Percentiles rank a stretch among this genome's conserved stretches.
Evolutionary conservation across 768 basidiomycete genomes (phyloP).

Genomic region (Rhizopogon roseolus): DNA sequence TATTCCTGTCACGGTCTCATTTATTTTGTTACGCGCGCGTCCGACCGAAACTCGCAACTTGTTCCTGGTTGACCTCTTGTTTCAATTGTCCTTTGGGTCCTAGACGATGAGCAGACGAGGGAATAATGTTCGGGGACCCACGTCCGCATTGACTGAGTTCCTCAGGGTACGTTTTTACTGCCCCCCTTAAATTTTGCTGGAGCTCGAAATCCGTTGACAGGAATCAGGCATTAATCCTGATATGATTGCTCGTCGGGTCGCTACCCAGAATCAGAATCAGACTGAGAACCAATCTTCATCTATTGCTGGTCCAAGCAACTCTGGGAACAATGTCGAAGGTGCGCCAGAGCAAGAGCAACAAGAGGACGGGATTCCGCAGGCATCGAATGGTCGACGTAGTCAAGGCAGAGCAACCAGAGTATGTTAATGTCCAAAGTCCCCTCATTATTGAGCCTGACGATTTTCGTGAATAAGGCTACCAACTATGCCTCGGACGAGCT

Average conservation of each 20-base stretch:
- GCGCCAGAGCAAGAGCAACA: constrained; percentile 12
- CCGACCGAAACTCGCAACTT: neutral
- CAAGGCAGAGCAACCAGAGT: constrained; percentile 8
- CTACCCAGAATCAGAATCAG: constrained; percentile 20
- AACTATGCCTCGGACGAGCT: constrained; percentile 74
- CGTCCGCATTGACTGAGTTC: constrained; percentile 81
- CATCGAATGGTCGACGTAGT: constrained; percentile 12
- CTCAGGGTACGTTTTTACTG: constrained; percentile 46
- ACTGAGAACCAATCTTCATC: constrained; percentile 28
- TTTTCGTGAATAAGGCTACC: constrained; percentile 11
- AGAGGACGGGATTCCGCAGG: constrained; percentile 2
- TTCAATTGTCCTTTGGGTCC: too few species aligned
- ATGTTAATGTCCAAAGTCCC: constrained; percentile 1
- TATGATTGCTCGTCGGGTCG: constrained; percentile 33
- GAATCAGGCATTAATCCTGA: constrained; percentile 49
- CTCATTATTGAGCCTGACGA: neutral
- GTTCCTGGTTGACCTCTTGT: too few species aligned
- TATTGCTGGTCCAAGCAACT: constrained; percentile 42
- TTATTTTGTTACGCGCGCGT: neutral
- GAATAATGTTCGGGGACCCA: constrained; percentile 74
- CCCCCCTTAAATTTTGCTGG: neutral
- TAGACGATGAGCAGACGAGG: constrained; percentile 21
- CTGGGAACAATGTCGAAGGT: constrained; percentile 6
- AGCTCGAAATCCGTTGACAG: constrained; percentile 21
- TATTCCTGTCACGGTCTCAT: neutral